Base-by-base conservation (phyloP, 495 filamentous ascomycete genomes). In the Sordaria brevicollis region DNA sequence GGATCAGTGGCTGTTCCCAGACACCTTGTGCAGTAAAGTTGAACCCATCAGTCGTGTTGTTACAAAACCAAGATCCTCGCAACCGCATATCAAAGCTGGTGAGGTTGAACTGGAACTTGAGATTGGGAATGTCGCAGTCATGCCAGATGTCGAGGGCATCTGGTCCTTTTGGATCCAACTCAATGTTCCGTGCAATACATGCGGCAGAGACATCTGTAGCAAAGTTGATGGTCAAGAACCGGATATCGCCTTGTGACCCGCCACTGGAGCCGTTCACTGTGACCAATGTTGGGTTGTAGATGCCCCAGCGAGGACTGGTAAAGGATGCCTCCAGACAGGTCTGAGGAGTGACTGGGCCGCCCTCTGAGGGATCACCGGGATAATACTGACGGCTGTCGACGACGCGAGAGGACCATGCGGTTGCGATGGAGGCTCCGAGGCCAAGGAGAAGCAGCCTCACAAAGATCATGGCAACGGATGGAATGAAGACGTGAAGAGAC, bases 291-390 rank as follows among this genome's bases (percentile, higher is more conserved):
- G 73, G 73, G n/a, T 71, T 65, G 70, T 72, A 71, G 67, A 76
- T 72, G 62, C 65, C 29, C 70, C 70, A 74, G 36, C 57, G 41
- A 5, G 75, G 75, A 25, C 68, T 66, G 25, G 70, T 67, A 17
- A 71, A 72, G 10, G 76, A 78, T 35, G 67, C 67, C 38, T 71
- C 65, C 10, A 70, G 37, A n/a, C 79, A 79, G 25, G 71, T 66
- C 33, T 72, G 69, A 9, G 68, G 15, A 5, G 70, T 67, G n/a
- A 62, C 33, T 13, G 66, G 54, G 2, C 31, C 33, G 1, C 36
- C 68, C 4, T 65, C 41, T 10, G 74, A 72, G n/a, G 39, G 17
- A 19, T 43, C 39, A 19, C 73, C 70, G 5, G 57, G 69, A n/a
- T 38, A 71, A 35, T 75, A 72, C 33, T 74, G 70, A 43, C 72